A percentile compares a stretch with the other conserved stretches of the same genome.
Conservation (phyloP, 495 filamentous ascomycete genomes). For the Aspergillus incahuasiensis region DNA sequence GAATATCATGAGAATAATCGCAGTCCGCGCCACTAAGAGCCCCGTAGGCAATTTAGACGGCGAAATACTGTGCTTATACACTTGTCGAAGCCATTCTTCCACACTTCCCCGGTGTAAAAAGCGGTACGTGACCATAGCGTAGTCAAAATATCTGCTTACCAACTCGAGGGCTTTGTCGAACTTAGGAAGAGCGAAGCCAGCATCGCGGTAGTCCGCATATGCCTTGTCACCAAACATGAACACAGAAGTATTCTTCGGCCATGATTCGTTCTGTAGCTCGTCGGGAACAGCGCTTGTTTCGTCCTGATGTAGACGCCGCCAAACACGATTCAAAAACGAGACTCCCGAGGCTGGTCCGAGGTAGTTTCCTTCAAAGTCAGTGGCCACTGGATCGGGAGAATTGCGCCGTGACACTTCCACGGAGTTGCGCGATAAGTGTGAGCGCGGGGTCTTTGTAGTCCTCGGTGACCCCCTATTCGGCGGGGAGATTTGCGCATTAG, state of each 20-base stretch:
- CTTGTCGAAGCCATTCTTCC: constrained; percentile 35
- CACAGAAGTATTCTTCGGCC: constrained; percentile 35
- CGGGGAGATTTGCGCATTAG: constrained; percentile 9
- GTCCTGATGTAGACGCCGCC: constrained; percentile 42
- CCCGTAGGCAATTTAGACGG: constrained; percentile 34
- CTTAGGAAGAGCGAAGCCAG: constrained; percentile 31
- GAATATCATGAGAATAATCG: constrained; percentile 43
- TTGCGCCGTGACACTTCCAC: constrained; percentile 26
- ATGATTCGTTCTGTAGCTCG: constrained; percentile 29
- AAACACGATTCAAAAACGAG: constrained; percentile 45
- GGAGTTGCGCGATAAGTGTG: constrained; percentile 6
- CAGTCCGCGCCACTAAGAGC: constrained; percentile 36
- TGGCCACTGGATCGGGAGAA: constrained; percentile 42
- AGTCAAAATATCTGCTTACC: constrained; percentile 42
- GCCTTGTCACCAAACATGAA: constrained; percentile 46
- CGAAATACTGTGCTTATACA: constrained; percentile 35
- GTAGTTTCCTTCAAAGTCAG: constrained; percentile 46
- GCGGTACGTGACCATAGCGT: constrained; percentile 46
- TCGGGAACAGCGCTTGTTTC: constrained; percentile 32
- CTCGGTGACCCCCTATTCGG: constrained; percentile 5
- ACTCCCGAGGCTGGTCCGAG: constrained; percentile 43
- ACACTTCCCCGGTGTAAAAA: constrained; percentile 40
- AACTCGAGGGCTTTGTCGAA: constrained; percentile 34
- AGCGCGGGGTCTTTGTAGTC: background rate
- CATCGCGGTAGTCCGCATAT: constrained; percentile 28